Conservation (phyloP, 2,329 filamentous ascomycete species). For the Trichoderma sp. region DNA sequence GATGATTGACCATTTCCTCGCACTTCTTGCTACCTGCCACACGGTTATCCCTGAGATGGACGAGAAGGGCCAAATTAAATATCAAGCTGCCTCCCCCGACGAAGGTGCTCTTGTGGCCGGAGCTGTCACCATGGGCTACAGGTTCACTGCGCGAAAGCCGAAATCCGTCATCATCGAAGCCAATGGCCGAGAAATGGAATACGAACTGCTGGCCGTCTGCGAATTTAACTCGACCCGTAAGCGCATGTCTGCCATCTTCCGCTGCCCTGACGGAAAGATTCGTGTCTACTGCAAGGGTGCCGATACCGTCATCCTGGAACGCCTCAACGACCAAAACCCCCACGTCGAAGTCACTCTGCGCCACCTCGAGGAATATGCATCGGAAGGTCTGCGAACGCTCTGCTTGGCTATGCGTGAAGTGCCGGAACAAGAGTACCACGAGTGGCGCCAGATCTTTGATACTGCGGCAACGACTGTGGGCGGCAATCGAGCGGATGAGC, state of each 20-base stretch:
- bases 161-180: constrained; percentile 82
- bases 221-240: constrained; percentile 96
- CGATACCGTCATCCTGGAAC: constrained; percentile 95
- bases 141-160: constrained; percentile 87
- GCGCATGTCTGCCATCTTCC: constrained; percentile 96
- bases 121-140: constrained; percentile 81
- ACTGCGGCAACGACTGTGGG: constrained; percentile 86
- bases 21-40: constrained; percentile 86
- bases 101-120: constrained; percentile 97
- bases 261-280: constrained; percentile 94
- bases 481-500: constrained; percentile 88
- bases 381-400: constrained; percentile 90
- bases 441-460: constrained; percentile 87
- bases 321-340: constrained; percentile 78
- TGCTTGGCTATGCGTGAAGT: constrained; percentile 95
- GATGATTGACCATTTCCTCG: constrained; percentile 76
- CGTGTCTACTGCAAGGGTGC: constrained; percentile 94
- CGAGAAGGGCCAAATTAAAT: constrained; percentile 85
- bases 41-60: constrained; percentile 93
- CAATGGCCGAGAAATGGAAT: constrained; percentile 72
- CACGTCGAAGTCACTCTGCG: constrained; percentile 87
- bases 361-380: constrained; percentile 98
- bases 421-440: constrained; percentile 81
- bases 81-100: constrained; percentile 95
- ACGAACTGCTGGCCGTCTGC: constrained; percentile 92